Base-by-base conservation (phyloP, 371 early-diverging fungal species). In the Lichtheimia ramosa region DNA sequence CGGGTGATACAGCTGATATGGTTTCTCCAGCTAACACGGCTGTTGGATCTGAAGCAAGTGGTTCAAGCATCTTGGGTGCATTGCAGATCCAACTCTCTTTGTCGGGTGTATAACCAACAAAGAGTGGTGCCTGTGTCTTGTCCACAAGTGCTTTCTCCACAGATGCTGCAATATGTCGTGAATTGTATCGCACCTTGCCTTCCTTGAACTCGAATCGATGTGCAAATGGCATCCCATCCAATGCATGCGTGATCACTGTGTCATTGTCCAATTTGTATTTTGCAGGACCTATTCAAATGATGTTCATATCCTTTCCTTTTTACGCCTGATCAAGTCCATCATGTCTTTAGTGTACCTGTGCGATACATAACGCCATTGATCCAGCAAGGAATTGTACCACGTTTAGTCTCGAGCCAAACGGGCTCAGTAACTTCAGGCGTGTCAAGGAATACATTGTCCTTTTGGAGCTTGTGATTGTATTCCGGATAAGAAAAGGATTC, bases 351-450 rank as follows among this genome's bases (percentile, higher is more conserved):
- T n/a, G n/a, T 68, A 70, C 78, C 79, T 23, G 71, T 57, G 15
- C 73, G 71, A 49, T 73, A 79, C 59, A 79, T 58, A 24, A 66
- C 64, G 4, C 79, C 79, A 16, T 69, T 69, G 16, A 79, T 49
- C 79, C 79, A 79, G 2, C 34, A 18, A 20, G 78, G 72, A 16
- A 77, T 48, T 18, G 50, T 16, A 6, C 85, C 85, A 16, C 65
- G 65, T 40, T 77, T 70, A 2, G 64, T 48, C 3, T 61, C 43
- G 1, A 81, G 54, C 14, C 46, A 16, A 8, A 70, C 61, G 0
- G 82, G 81, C 1, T 70, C 66, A 12, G 65, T 67, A n/a, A 68
- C 57, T 61, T 85, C 80, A 15, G 81, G 81, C 5, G 69, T 59
- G 51, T 73, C 63, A 34, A 50, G 56, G 23, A 55, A 59, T 18